phyloP scores from a whole-genome alignment of 179 eudicot genomes.

The Beta lomatogona region DNA sequence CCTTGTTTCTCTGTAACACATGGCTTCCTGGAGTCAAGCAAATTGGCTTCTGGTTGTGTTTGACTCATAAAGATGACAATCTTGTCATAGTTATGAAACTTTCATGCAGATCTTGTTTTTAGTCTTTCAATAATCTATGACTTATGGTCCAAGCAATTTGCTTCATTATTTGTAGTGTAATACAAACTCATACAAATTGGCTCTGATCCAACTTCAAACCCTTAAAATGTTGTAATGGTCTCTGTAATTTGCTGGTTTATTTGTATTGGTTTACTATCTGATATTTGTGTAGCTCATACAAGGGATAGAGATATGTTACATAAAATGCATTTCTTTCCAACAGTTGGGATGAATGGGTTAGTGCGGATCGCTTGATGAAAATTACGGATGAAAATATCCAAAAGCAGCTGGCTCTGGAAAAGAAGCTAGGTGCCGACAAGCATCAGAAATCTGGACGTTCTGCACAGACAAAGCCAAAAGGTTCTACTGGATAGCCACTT shows the following conservation, averaged over 20 bases:
- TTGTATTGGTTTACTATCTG: not conserved
- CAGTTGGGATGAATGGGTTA: constrained; percentile 99
- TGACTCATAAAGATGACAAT: not conserved
- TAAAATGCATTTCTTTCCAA: constrained; percentile 27
- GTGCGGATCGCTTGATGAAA: constrained; percentile 76
- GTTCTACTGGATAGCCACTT: constrained; percentile 51
- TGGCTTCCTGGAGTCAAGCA: not conserved
- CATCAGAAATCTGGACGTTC: constrained; percentile 75
- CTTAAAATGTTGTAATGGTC: not conserved
- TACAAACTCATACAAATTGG: not conserved
- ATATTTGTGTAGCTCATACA: not conserved
- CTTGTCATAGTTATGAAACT: not conserved
- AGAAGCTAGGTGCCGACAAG: constrained; percentile 81
- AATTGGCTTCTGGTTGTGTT: not conserved
- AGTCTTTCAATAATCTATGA: not conserved
- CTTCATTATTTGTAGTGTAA: not conserved
- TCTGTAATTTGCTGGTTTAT: not conserved
- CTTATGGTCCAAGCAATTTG: not conserved
- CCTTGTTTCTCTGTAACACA: not conserved
- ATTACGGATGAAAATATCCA: constrained; percentile 65
- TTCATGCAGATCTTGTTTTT: not conserved
- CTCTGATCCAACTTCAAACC: not conserved
- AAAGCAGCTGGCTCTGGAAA: constrained; percentile 85
- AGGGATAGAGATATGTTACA: constrained; percentile 3
- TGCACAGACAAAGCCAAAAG: constrained; percentile 69